Conservation (phyloP, 495 filamentous ascomycete genomes). For the Articulospora tetracladia region DNA sequence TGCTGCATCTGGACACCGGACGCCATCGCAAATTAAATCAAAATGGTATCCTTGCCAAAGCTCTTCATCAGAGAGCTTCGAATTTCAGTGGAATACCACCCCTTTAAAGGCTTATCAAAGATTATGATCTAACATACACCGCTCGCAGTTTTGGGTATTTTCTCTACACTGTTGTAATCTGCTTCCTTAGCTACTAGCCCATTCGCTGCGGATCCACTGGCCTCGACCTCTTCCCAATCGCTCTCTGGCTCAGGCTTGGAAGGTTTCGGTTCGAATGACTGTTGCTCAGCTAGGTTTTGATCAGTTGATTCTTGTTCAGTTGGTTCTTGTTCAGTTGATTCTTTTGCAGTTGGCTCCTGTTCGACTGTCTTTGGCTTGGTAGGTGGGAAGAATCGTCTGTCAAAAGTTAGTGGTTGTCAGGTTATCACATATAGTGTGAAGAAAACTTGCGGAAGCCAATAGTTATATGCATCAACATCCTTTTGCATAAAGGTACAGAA, state of each 20-base stretch:
- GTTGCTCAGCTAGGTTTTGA: not conserved
- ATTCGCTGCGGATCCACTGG: slow-evolving; percentile 20
- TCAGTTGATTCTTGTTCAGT: not conserved
- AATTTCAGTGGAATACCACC: no score
- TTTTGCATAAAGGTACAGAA: slow-evolving; percentile 79
- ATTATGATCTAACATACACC: no score
- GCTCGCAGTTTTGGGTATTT: slow-evolving; percentile 3
- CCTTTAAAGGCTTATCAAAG: no score
- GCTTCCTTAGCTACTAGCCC: slow-evolving; percentile 13
- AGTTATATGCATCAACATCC: slow-evolving; percentile 69
- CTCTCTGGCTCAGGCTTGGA: slow-evolving; percentile 8
- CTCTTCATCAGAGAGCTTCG: no score
- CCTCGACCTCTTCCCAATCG: slow-evolving; percentile 28
- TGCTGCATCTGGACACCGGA: no score
- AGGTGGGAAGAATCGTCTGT: slow-evolving; percentile 22
- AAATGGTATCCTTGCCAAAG: no score
- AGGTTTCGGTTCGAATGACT: not conserved
- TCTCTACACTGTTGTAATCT: not conserved
- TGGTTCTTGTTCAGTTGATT: not conserved
- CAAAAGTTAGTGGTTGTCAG: not conserved
- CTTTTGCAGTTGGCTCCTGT: not conserved
- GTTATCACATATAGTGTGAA: not conserved
- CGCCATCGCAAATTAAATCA: no score
- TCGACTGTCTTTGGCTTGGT: not conserved
- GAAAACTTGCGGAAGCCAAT: slow-evolving; percentile 65